A percentile compares a stretch with the other conserved stretches of the same genome.
Evolutionary conservation across 352 stramenopile species (phyloP).

Genomic region (Phytophthora chlamydospora): DNA sequence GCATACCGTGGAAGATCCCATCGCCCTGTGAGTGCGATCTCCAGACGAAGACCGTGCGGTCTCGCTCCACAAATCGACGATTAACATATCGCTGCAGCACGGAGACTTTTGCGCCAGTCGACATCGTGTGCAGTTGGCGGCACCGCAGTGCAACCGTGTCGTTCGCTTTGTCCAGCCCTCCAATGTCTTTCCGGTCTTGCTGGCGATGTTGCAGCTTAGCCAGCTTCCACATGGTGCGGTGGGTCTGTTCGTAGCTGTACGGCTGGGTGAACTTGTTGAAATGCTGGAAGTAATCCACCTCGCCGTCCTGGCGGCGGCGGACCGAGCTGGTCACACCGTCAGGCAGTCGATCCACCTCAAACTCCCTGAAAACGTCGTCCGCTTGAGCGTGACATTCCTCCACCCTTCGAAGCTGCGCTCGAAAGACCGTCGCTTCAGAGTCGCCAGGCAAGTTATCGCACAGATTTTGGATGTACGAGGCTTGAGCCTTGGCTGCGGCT

Average conservation of each 20-base stretch:
- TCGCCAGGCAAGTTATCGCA: constrained; percentile 9
- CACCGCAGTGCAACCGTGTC: constrained; percentile 43
- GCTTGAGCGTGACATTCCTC: constrained; percentile 7
- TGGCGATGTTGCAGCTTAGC: constrained; percentile 16
- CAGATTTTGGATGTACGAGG: constrained; percentile 14
- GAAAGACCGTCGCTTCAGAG: background rate
- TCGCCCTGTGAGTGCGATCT: constrained; percentile 46
- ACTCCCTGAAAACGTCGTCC: constrained; percentile 12
- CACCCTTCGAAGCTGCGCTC: background rate
- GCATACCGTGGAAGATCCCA: constrained; percentile 38
- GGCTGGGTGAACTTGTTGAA: constrained; percentile 21
- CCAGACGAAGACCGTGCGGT: constrained; percentile 58
- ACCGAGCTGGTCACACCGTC: constrained; percentile 10
- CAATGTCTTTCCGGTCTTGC: constrained; percentile 17
- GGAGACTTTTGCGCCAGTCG: constrained; percentile 14
- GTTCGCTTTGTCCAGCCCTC: constrained; percentile 7
- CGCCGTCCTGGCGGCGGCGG: background rate
- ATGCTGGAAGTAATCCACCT: constrained; percentile 18
- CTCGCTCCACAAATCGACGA: constrained; percentile 37
- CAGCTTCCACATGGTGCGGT: constrained; percentile 19
- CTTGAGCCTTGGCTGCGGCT: constrained; percentile 12
- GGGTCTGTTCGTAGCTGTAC: constrained; percentile 19
- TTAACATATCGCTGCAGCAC: constrained; percentile 17
- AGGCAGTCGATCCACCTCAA: background rate
- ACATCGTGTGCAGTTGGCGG: constrained; percentile 16